Percentiles rank a stretch among this genome's conserved stretches.
These are phyloP conservation scores for Detonula confervacea DNA, from an alignment of 352 stramenopile species.

Conservation along the genomic window DNA sequence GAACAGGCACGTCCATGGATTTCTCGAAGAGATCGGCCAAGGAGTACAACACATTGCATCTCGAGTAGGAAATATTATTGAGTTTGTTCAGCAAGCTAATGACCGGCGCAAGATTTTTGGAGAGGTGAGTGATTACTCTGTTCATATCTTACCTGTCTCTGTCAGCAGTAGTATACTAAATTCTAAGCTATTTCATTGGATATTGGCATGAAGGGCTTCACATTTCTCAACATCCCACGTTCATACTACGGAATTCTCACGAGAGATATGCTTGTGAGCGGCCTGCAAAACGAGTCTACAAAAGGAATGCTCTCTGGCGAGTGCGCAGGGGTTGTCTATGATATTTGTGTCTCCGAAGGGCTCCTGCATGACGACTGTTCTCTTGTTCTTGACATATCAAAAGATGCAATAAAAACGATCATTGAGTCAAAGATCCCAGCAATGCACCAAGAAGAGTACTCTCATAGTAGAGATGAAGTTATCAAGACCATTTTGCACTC, in stretches of 20 bases:
- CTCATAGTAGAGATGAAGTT: conserved; percentile 49
- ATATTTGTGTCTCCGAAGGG: conserved; percentile 29
- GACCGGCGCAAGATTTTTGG: conserved; percentile 77
- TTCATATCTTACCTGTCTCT: too few relatives aligned
- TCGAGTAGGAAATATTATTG: conserved; percentile 81
- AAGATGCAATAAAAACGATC: conserved; percentile 23
- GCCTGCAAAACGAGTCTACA: not conserved
- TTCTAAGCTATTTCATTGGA: too few relatives aligned
- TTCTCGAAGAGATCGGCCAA: conserved; percentile 85
- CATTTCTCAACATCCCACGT: conserved; percentile 85
- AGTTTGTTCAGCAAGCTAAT: conserved; percentile 84
- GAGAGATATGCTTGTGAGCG: conserved; percentile 43
- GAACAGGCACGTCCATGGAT: conserved; percentile 82
- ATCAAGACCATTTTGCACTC: conserved; percentile 68
- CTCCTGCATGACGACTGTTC: conserved; percentile 38
- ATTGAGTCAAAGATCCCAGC: conserved; percentile 37
- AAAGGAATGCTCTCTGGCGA: conserved; percentile 18
- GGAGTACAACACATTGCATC: conserved; percentile 86
- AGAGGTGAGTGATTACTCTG: conserved; percentile 62
- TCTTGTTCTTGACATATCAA: conserved; percentile 35
- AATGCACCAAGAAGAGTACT: conserved; percentile 38
- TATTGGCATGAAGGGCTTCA: conserved; percentile 81
- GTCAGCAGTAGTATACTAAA: too few relatives aligned
- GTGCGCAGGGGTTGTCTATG: conserved; percentile 35
- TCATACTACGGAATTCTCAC: conserved; percentile 85